These are phyloP conservation scores for Pythium biforme DNA, from an alignment of 352 stramenopile genomes.

Conservation along the genomic window DNA sequence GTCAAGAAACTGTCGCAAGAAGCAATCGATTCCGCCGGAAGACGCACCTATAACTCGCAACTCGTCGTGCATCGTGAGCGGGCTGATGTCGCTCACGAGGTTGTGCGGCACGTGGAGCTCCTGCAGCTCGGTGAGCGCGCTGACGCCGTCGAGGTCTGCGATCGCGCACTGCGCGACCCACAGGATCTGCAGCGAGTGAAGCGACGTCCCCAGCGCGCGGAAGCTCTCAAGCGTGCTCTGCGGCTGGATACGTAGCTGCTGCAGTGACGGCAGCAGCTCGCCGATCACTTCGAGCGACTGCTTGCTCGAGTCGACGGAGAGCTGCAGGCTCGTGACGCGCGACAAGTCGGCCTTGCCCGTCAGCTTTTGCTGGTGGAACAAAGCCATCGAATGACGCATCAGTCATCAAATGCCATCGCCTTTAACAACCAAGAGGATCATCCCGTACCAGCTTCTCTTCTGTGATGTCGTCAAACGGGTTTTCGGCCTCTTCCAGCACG, in stretches of 20 bases:
- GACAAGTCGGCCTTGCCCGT: constrained; percentile 60
- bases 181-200: constrained; percentile 65
- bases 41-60: constrained; percentile 66
- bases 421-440: no score
- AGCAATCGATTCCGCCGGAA: background rate
- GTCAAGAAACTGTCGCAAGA: background rate
- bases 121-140: constrained; percentile 69
- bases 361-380: constrained; percentile 48
- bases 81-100: constrained; percentile 73
- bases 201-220: constrained; percentile 78
- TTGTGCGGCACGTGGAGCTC: constrained; percentile 83
- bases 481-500: constrained; percentile 35
- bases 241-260: constrained; percentile 53
- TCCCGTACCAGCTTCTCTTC: constrained; percentile 66
- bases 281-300: constrained; percentile 83
- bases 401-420: background rate
- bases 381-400: background rate
- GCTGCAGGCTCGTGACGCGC: constrained; percentile 50
- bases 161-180: constrained; percentile 67
- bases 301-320: constrained; percentile 72
- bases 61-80: constrained; percentile 83
- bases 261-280: constrained; percentile 71
- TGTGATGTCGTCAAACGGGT: constrained; percentile 80
- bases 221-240: constrained; percentile 74
- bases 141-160: constrained; percentile 82